Percentiles rank a stretch among this genome's conserved stretches.
Conservation (phyloP, 768 basidiomycete species). For the Boletus insuetus region DNA sequence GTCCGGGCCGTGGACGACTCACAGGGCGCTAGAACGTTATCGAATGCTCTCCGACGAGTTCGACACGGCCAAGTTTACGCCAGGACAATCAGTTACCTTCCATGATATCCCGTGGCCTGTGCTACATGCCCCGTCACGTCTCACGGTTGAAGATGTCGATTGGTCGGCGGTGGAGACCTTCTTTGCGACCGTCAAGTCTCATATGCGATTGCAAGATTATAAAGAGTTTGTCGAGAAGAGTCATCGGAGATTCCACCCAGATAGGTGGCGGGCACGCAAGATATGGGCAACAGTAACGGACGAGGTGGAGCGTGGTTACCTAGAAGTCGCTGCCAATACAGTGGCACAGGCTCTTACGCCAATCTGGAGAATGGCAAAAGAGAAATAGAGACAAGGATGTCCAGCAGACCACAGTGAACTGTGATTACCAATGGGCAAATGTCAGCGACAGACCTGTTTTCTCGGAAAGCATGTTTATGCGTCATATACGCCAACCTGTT, state of each 20-base stretch:
- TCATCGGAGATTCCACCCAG: slow-evolving; percentile 75
- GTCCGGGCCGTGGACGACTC: slow-evolving; percentile 58
- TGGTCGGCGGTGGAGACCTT: slow-evolving; percentile 72
- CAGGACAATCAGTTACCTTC: slow-evolving; percentile 51
- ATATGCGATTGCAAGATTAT: slow-evolving; percentile 62
- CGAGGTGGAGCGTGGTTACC: slow-evolving; percentile 52
- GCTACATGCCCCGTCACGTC: slow-evolving; percentile 47
- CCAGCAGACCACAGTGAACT: no score
- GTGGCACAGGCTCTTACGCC: slow-evolving; percentile 75
- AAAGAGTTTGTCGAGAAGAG: slow-evolving; percentile 65
- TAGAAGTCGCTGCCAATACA: slow-evolving; percentile 71
- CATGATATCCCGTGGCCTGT: slow-evolving; percentile 78
- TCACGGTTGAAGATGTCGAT: slow-evolving; percentile 64
- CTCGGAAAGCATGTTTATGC: no score
- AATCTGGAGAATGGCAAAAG: slow-evolving; percentile 51
- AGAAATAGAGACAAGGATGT: slow-evolving; percentile 7
- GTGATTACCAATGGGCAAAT: no score
- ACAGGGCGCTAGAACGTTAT: slow-evolving; percentile 72
- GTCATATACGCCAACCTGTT: no score
- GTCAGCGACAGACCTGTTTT: no score
- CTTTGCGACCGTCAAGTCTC: slow-evolving; percentile 50
- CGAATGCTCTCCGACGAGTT: slow-evolving; percentile 57
- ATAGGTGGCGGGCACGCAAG: slow-evolving; percentile 71
- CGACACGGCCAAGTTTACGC: slow-evolving; percentile 56
- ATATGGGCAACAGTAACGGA: slow-evolving; percentile 58